Percentiles rank a stretch among this genome's conserved stretches.
phyloP scores from a whole-genome alignment of 1,284 basidiomycete genomes.

The Leccinum angustisporum region DNA sequence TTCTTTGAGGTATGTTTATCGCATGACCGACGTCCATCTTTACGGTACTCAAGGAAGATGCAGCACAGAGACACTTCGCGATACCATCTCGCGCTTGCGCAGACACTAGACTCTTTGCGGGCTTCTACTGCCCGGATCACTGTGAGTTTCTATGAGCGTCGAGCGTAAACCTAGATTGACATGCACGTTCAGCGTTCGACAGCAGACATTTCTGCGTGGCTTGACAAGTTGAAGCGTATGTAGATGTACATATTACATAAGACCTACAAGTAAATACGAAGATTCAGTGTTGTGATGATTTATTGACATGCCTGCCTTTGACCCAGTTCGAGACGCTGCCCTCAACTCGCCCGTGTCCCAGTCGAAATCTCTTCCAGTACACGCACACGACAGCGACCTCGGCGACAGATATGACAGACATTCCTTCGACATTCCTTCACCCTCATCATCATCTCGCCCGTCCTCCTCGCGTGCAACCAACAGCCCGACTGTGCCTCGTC shows the following conservation, averaged over 20 bases:
- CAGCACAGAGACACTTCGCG: constrained; percentile 66
- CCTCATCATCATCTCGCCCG: constrained; percentile 36
- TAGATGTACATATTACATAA: constrained; percentile 18
- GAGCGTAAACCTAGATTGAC: neutral
- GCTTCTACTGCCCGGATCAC: constrained; percentile 60
- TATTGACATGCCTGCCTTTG: constrained; percentile 68
- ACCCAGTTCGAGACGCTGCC: constrained; percentile 80
- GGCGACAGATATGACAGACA: constrained; percentile 30
- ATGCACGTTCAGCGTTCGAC: constrained; percentile 47
- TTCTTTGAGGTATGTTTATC: constrained; percentile 62
- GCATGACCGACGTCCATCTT: neutral
- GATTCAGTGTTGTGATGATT: constrained; percentile 13
- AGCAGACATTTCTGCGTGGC: constrained; percentile 60
- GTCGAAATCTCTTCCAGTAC: constrained; percentile 29
- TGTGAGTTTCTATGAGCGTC: constrained; percentile 37
- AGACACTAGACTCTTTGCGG: constrained; percentile 65
- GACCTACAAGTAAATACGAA: neutral
- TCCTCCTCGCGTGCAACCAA: constrained; percentile 37
- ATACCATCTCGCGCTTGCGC: constrained; percentile 62
- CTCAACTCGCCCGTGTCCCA: constrained; percentile 59
- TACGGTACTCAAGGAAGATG: constrained; percentile 10
- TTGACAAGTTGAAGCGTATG: constrained; percentile 29
- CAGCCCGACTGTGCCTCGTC: constrained; percentile 50
- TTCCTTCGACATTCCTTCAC: constrained; percentile 31
- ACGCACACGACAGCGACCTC: constrained; percentile 28